Conservation (phyloP, 1,139 yeast species). For the Protomyces gravidus region DNA sequence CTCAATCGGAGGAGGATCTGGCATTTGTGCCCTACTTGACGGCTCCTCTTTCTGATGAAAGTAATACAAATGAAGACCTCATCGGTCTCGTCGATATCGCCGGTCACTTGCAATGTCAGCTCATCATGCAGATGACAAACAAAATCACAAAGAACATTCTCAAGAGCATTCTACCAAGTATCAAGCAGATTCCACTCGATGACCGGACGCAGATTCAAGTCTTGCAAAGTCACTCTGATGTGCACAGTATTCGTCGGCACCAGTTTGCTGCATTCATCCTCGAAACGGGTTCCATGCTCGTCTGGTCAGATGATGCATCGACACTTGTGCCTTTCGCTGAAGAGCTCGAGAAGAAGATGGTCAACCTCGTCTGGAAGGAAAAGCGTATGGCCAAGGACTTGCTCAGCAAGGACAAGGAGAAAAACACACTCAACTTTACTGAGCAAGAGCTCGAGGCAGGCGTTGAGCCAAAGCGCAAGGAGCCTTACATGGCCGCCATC, state of each 20-base stretch:
- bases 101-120: constrained; percentile 30
- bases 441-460: constrained; percentile 17
- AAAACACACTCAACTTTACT: background rate
- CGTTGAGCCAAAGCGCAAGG: constrained; percentile 18
- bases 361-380: constrained; percentile 27
- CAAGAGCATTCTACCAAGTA: constrained; percentile 27
- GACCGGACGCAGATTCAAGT: constrained; percentile 33
- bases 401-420: constrained; percentile 8
- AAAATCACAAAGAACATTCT: constrained; percentile 30
- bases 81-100: constrained; percentile 30
- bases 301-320: constrained; percentile 31
- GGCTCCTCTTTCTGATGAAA: constrained; percentile 19
- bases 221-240: constrained; percentile 30
- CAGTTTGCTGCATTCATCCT: constrained; percentile 32
- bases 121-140: constrained; percentile 31
- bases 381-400: constrained; percentile 12
- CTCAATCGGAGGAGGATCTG: constrained; percentile 13
- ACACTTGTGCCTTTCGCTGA: constrained; percentile 30
- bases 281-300: constrained; percentile 23
- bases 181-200: constrained; percentile 31
- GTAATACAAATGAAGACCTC: constrained; percentile 19
- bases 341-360: constrained; percentile 29
- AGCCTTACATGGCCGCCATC: constrained; percentile 21
- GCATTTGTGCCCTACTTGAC: constrained; percentile 27
- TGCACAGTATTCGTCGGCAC: constrained; percentile 32